Base-by-base conservation (phyloP, 208 protist species). In the Wallacemonas rigidus region DNA sequence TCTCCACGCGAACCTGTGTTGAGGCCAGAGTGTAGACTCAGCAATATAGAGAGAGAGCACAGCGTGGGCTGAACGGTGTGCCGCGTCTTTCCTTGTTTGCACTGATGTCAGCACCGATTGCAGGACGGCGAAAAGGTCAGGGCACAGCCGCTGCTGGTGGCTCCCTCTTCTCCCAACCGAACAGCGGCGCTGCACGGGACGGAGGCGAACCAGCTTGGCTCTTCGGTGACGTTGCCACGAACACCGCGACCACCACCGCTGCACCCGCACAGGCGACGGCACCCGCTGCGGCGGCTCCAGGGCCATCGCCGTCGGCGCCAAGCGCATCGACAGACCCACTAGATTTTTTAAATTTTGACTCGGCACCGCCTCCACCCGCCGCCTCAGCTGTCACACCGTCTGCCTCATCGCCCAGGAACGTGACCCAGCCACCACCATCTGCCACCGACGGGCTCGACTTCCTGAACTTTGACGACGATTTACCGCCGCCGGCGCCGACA, bases 331-430 rank as follows among this genome's bases (percentile, higher is more conserved):
- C 67, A 12, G 75, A 81, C 53, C 57, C 77, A 17, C 71, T 79
- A 15, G 62, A 72, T 15, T 86, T 86, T 76, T 65, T 86, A 45
- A 76, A 80, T 56, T 80, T 82, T 65, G 81, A 77, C 8, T 55
- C 74, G 67, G 55, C 17, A 3, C 44, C 17, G 47, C 50, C 64
- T 36, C 43, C 62, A 7, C 5, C 51, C 0, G 26, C 61, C 58
- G 40, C 39, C 47, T 14, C 40, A 58, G 48, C 54, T 26, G 35
- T 48, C 61, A 0, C 17, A 8, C 1, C 57, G 57, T 12, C 17
- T 8, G 6, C 54, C 38, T 12, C 54, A 35, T 17, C 54, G 12
- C 6, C 9, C 35, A 17, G 9, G 15, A 58, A 9, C 15, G 54
- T 35, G 17, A 36, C 14, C 12, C 43, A 38, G 35, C 40, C 38